Base-by-base conservation (phyloP, 257 asterid species). In the Solanum neorickii region DNA sequence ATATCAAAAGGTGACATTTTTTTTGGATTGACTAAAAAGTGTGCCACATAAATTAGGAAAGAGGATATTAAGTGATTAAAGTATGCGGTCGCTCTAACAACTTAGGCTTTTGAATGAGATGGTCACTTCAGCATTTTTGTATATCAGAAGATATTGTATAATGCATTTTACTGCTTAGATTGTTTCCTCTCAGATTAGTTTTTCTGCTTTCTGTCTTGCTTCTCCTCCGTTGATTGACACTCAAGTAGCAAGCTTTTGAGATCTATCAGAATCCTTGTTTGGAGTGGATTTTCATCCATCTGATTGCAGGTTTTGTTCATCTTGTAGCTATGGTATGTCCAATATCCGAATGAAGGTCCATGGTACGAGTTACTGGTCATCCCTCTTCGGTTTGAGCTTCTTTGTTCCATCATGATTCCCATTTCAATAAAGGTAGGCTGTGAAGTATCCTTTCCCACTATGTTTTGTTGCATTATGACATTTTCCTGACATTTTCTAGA, bases 331-430 rank as follows among this genome's bases (percentile, higher is more conserved):
- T 97, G 99, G 99, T 97, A 97, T 91, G 99, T 96, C 62, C 90
- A 88, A 84, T 97, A 97, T 92, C 99, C 99, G 89, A 91, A 87
- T 78, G 98, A 95, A 94, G 98, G 99, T 87, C 99, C 98, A 86
- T 97, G 99, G 99, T 97, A 97, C 78, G 99, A 97, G 89, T 95
- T 97, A 89, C 93, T 97, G 88, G 87, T 97, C 90, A 97, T 96
- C 93, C 99, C 99, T 91, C 95, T 97, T 83, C 99, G 99, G 37
- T 97, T 97, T 91, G 99, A 97, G 93, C 97, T 97, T 90, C 98
- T 97, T 78, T 97, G 99, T 92, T 97, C 99, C 89, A 97, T 97
- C 87, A 97, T 97, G 99, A 97, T 97, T 90, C 99, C 99, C 86
- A 97, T 97, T 90, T 97, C 99, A 85, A 97, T 97, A 84, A 97